Evolutionary conservation across 2,329 filamentous ascomycete genomes (phyloP).

Genomic region (Zymoseptoria ardabiliae): DNA sequence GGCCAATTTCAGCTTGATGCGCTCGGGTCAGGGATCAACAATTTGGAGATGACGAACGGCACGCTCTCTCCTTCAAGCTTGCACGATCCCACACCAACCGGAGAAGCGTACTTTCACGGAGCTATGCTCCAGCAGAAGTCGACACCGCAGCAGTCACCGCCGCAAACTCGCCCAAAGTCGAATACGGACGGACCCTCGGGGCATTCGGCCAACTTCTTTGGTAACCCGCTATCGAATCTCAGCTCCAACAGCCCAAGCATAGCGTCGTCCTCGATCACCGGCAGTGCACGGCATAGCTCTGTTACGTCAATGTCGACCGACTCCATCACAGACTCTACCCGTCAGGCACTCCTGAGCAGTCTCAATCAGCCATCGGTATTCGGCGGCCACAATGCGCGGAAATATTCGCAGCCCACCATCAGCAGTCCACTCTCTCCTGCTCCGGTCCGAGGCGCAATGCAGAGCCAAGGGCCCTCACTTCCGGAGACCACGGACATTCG

Average conservation of each 20-base stretch:
- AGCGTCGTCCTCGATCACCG: slow-evolving; percentile 62
- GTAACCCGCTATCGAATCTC: slow-evolving; percentile 53
- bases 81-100: slow-evolving; percentile 59
- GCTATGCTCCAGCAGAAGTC: slow-evolving; percentile 48
- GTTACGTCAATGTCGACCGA: slow-evolving; percentile 55
- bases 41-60: slow-evolving; percentile 61
- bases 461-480: slow-evolving; percentile 46
- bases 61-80: slow-evolving; percentile 72
- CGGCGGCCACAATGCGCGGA: slow-evolving; percentile 43
- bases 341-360: slow-evolving; percentile 55
- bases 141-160: slow-evolving; percentile 13
- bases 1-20: slow-evolving; percentile 70
- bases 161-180: slow-evolving; percentile 10
- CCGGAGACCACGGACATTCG: slow-evolving; percentile 81
- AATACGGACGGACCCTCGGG: slow-evolving; percentile 13
- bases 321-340: slow-evolving; percentile 59
- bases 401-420: slow-evolving; percentile 52
- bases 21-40: slow-evolving; percentile 65
- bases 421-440: slow-evolving; percentile 44
- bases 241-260: slow-evolving; percentile 58
- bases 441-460: slow-evolving; percentile 23
- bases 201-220: slow-evolving; percentile 54
- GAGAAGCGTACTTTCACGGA: slow-evolving; percentile 70
- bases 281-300: slow-evolving; percentile 56
- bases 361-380: slow-evolving; percentile 53